Percentiles rank a stretch among this genome's conserved stretches.
Evolutionary conservation across 768 basidiomycete species (phyloP).

Genomic region (Gyrodon lividus): DNA sequence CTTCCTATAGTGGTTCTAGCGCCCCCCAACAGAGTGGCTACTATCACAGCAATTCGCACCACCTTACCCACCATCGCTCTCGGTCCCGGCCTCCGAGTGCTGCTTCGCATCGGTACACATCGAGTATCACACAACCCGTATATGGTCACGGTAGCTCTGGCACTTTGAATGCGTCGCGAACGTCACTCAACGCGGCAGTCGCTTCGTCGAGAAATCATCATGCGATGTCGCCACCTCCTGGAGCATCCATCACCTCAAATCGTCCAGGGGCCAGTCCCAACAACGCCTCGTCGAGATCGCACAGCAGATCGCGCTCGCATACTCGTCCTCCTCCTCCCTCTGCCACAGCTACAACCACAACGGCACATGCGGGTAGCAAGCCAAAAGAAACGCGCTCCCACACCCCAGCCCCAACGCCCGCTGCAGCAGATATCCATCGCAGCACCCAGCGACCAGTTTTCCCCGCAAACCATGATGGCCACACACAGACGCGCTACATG

Average conservation of each 20-base stretch:
- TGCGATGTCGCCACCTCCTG: constrained; percentile 11
- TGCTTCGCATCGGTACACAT: constrained; percentile 31
- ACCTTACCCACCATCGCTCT: constrained; percentile 21
- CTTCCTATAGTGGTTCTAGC: background rate
- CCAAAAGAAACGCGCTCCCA: constrained; percentile 1
- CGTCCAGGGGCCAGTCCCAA: constrained; percentile 3
- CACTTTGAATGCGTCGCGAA: constrained; percentile 17
- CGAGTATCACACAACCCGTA: constrained; percentile 23
- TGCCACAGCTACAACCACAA: background rate
- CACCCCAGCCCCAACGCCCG: background rate
- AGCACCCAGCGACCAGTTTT: constrained; percentile 20
- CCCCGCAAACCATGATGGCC: constrained; percentile 22
- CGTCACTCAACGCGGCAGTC: constrained; percentile 19
- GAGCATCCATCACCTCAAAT: background rate
- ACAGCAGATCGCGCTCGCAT: constrained; percentile 19
- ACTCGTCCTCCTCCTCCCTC: constrained; percentile 9
- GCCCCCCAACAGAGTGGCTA: constrained; percentile 2
- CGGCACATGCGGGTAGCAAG: background rate
- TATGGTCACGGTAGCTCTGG: constrained; percentile 28
- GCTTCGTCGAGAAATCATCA: constrained; percentile 12
- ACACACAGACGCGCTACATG: constrained; percentile 48
- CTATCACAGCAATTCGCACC: constrained; percentile 16
- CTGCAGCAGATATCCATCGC: constrained; percentile 19
- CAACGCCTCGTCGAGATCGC: constrained; percentile 9
- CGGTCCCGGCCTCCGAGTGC: constrained; percentile 30